A percentile compares a stretch with the other conserved stretches of the same genome.
Conservation (phyloP, 805 yeast genomes). For the Tetrapisispora fleetii region DNA sequence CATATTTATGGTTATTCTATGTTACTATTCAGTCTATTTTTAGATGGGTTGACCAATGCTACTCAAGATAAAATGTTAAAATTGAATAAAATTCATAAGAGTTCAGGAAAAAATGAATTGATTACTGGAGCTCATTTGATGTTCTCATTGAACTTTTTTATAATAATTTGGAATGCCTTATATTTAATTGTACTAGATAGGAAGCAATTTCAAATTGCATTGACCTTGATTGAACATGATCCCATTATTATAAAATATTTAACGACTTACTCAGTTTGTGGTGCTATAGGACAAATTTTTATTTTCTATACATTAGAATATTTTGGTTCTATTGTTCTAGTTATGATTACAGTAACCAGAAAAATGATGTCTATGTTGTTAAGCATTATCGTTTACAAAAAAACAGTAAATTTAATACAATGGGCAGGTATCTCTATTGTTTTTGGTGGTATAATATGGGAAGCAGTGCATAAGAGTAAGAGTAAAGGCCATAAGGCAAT, state of each 20-base stretch:
- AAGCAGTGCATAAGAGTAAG: conserved; percentile 45
- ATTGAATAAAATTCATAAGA: conserved; percentile 4
- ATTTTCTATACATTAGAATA: conserved; percentile 74
- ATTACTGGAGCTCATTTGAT: conserved; percentile 83
- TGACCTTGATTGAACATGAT: conserved; percentile 28
- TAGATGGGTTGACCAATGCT: conserved; percentile 90
- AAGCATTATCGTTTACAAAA: conserved; percentile 84
- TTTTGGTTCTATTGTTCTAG: conserved; percentile 76
- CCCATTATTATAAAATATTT: conserved; percentile 53
- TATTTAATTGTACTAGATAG: conserved; percentile 33
- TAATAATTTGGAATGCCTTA: conserved; percentile 37
- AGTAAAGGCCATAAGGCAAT: neutral
- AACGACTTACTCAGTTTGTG: conserved; percentile 59
- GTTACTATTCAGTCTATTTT: conserved; percentile 51
- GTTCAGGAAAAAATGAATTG: conserved; percentile 21
- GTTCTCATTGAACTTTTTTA: conserved; percentile 51
- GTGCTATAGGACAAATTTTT: conserved; percentile 91
- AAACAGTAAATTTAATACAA: conserved; percentile 49
- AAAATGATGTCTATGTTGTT: conserved; percentile 92
- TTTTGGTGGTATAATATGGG: conserved; percentile 77
- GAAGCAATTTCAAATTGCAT: conserved; percentile 27
- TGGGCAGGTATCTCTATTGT: conserved; percentile 76
- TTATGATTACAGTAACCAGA: conserved; percentile 91
- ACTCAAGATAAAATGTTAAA: conserved; percentile 82
- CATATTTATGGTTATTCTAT: conserved; percentile 46